Conservation (phyloP, 2,329 filamentous ascomycete genomes). For the Lachnellula subtilissima region DNA sequence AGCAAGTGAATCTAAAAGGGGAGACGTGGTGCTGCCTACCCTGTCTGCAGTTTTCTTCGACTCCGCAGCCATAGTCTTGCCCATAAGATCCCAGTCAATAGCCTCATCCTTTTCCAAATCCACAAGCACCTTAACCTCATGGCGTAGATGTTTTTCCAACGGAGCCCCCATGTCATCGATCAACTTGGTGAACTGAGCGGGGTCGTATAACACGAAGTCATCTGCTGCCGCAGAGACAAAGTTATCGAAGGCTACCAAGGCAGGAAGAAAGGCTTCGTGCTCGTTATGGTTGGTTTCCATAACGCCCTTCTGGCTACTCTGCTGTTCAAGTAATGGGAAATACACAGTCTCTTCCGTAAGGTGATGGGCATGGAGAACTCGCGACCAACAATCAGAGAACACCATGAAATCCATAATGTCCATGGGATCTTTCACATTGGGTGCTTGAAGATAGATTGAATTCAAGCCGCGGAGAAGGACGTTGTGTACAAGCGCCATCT, state of each 20-base stretch:
- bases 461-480: constrained; percentile 36
- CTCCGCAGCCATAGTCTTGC: no score
- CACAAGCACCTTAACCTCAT: no score
- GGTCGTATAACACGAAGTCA: no score
- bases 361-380: constrained; percentile 37
- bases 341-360: constrained; percentile 34
- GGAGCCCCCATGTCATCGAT: no score
- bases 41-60: no score
- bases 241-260: constrained; percentile 30
- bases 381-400: constrained; percentile 15
- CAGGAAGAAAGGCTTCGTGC: constrained; percentile 37
- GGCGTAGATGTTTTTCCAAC: no score
- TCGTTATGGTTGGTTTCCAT: constrained; percentile 41
- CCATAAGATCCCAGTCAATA: no score
- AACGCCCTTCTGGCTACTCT: constrained; percentile 32
- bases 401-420: constrained; percentile 33
- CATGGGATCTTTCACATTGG: constrained; percentile 33
- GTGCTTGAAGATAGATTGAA: constrained; percentile 34
- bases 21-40: no score
- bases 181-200: no score
- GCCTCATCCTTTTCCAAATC: no score
- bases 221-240: constrained; percentile 26
- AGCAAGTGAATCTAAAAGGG: no score
- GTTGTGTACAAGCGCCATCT: constrained; percentile 34
- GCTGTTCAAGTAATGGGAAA: constrained; percentile 36